Evolutionary conservation across 768 basidiomycete species (phyloP), one percentile per base, ranked within the genome.

Genomic region (Mrakia frigida): DNA sequence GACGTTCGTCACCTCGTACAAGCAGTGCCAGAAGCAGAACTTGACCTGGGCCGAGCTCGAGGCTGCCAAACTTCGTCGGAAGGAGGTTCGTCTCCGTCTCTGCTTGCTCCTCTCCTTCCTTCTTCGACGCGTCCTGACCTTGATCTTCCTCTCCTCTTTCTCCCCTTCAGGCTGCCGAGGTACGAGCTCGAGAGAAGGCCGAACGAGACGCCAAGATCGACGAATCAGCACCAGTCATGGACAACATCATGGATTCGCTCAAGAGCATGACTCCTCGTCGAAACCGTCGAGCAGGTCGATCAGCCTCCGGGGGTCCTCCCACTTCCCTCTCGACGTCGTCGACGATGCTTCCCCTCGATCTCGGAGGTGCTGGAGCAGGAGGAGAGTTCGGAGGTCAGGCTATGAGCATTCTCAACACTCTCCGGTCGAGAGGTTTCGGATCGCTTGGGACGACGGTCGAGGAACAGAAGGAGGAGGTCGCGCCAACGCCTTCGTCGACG

Each of bases 1-100:
- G 85, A 97, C 93, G 2, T 99, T 99, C 80, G 88, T 95, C 37
- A 95, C 91, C 0, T 96, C 94, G 2, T 99, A 95, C 84, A 75
- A 74, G 73, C 77, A 78, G 61, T 78, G 77, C 23, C 77, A 78
- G 35, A 74, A 78, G 77, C 77, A 78, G n/a, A 78, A 78, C 41
- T 35, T 78, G n/a, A 50, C 73, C 0, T 78, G 69, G 67, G 77
- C 77, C 28, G 77, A 78, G 31, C 35, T 74, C 33, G 73, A 78
- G 67, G 77, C 73, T 6, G 67, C 68, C 2, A 74, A 74, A 53
- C 41, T 37, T 33, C 52, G 77, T 23, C 65, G 77, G 16, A 78
- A 78, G 52, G 63, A 74, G 73, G 76, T 73, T 23, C 4, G 68
- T 39, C 5, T 28, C 13, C 35, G 10, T 35, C 10, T 46, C n/a